phyloP scores from a whole-genome alignment of 352 stramenopile genomes.

The Pythium graminicola region DNA sequence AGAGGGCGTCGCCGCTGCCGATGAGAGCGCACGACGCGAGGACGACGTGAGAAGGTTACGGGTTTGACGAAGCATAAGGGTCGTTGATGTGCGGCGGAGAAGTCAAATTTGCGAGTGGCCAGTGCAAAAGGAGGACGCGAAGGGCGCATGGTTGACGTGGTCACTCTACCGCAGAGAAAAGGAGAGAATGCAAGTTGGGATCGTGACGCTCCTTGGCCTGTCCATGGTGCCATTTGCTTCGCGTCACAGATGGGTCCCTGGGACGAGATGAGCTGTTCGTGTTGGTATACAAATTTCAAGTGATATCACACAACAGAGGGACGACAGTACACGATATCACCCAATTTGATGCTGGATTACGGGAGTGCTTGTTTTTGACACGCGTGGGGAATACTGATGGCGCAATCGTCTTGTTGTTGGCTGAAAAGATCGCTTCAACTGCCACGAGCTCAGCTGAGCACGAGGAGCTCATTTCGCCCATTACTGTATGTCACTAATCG shows the following conservation, averaged over 20 bases:
- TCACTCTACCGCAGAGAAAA: neutral
- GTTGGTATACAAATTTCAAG: slow-evolving; percentile 17
- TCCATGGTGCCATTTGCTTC: neutral
- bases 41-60: slow-evolving; percentile 20
- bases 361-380: neutral
- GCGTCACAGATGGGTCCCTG: slow-evolving; percentile 21
- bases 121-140: neutral
- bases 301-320: slow-evolving; percentile 17
- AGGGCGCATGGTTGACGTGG: neutral
- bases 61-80: slow-evolving; percentile 17
- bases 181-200: slow-evolving; percentile 10
- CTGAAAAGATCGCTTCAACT: neutral
- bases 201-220: slow-evolving; percentile 10
- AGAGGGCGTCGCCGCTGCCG: slow-evolving; percentile 23
- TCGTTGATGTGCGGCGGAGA: neutral
- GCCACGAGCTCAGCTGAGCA: neutral
- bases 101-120: slow-evolving; percentile 3
- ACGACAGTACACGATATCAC: neutral
- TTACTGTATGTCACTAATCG: too few species aligned
- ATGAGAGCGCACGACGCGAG: slow-evolving; percentile 41
- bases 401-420: slow-evolving; percentile 9
- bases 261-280: neutral
- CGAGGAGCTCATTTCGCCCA: neutral
- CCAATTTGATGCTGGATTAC: too few species aligned
- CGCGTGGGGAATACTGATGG: neutral